These are phyloP conservation scores for Emmonsia crescens DNA, from an alignment of 2,329 filamentous ascomycete genomes.

Conservation along the genomic window DNA sequence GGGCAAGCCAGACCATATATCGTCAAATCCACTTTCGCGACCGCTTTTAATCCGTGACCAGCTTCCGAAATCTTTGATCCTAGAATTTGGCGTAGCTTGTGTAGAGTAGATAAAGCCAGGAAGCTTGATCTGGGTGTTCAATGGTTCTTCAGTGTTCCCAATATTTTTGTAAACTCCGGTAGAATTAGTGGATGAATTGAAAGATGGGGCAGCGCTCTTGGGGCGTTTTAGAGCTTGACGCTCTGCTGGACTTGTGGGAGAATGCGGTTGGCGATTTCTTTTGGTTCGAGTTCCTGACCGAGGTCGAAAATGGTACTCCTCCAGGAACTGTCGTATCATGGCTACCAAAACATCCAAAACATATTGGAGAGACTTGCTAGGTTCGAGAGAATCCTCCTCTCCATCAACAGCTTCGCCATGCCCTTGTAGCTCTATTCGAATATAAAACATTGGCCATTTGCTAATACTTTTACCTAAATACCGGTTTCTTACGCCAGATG, in stretches of 20 bases:
- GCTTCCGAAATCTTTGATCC: slow-evolving; percentile 19
- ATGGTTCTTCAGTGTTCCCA: slow-evolving; percentile 18
- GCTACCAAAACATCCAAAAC: slow-evolving; percentile 56
- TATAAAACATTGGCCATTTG: slow-evolving; percentile 77
- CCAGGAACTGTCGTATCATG: slow-evolving; percentile 64
- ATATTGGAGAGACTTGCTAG: slow-evolving; percentile 40
- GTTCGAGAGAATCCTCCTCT: slow-evolving; percentile 18
- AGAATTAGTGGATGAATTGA: background rate
- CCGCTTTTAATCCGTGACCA: slow-evolving; percentile 35
- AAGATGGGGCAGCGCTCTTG: slow-evolving; percentile 5
- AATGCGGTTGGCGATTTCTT: background rate
- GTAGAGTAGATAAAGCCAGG: slow-evolving; percentile 18
- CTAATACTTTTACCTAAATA: slow-evolving; percentile 55
- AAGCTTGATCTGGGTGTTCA: slow-evolving; percentile 20
- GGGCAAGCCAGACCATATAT: slow-evolving; percentile 14
- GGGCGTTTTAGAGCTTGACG: background rate
- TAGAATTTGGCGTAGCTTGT: slow-evolving; percentile 8
- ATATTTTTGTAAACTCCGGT: background rate
- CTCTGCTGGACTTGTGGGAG: background rate
- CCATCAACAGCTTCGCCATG: slow-evolving; percentile 30
- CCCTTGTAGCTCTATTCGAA: slow-evolving; percentile 50
- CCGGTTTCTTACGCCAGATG: slow-evolving; percentile 36
- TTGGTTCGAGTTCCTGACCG: slow-evolving; percentile 20
- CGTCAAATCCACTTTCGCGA: slow-evolving; percentile 14
- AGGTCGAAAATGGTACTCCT: slow-evolving; percentile 58